A percentile compares a stretch with the other conserved stretches of the same genome.
Evolutionary conservation across 805 yeast species (phyloP).

Genomic region (Candida sithepensis): DNA sequence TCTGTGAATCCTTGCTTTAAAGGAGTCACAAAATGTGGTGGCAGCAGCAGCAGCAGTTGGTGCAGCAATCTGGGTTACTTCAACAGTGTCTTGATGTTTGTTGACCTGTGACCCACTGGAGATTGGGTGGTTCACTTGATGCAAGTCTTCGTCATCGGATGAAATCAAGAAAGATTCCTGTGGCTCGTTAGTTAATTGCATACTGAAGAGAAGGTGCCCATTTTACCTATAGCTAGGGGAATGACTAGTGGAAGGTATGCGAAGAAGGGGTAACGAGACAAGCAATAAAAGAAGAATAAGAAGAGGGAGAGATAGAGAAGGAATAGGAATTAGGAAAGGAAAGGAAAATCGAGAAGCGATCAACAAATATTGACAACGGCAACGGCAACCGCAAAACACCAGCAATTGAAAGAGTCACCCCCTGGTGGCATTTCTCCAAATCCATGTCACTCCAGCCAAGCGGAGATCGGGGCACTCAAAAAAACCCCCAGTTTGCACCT

Average conservation of each 20-base stretch:
- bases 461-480: background rate
- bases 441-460: background rate
- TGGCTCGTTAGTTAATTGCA: background rate
- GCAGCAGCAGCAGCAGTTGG: background rate
- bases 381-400: too few relatives aligned
- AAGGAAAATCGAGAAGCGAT: background rate
- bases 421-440: too few relatives aligned
- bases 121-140: background rate
- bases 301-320: background rate
- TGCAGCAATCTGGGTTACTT: background rate
- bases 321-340: background rate
- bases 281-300: background rate
- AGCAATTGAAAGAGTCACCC: background rate
- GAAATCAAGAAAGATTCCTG: background rate
- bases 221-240: background rate
- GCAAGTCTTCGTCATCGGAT: background rate
- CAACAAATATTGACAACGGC: too few relatives aligned
- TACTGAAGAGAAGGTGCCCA: background rate
- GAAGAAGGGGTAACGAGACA: background rate
- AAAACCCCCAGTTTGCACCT: too few relatives aligned
- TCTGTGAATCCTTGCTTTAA: constrained; percentile 9
- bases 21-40: too few relatives aligned
- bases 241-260: background rate
- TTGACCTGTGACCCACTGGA: background rate
- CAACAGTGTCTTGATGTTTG: too few relatives aligned